Base-by-base conservation (phyloP, 371 early-diverging fungal species). In the Fennellomyces sp. region DNA sequence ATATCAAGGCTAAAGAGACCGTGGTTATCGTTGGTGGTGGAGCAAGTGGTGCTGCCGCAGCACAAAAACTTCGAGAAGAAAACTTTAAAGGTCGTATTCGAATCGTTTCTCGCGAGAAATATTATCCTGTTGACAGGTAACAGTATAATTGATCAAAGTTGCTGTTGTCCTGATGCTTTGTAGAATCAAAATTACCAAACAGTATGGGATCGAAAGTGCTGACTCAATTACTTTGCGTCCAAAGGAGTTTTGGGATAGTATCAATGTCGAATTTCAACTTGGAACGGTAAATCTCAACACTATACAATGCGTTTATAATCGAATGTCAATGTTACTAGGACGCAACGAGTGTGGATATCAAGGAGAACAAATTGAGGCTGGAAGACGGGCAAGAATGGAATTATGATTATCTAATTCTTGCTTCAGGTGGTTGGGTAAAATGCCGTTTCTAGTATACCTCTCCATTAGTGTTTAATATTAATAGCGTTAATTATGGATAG, bases 1-100 rank as follows among this genome's bases (percentile, higher is more conserved):
- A 41, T 4, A 31, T 64, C 19, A 33, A 38, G 10, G 49, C 63
- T 28, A 53, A 33, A 2, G 31, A 69, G 25, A 65, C 56, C 17
- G 81, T 73, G 23, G 69, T 85, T 36, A 73, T 85, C 35, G 39
- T 82, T 19, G 83, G 85, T 28, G 77, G 80, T 54, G 85, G 85
- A 50, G 80, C 83, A 38, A 71, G 71, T 38, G 85, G 82, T 51
- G 57, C 76, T 33, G 54, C 72, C 7, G 64, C 79, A 10, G 78
- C 74, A 11, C 80, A 84, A 56, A 60, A 72, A 30, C 62, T 83
- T 15, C 71, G 85, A 17, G 66, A 72, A 54, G 70, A 68, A 29
- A 75, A 76, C 23, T 85, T 69, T 61, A 47, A 21, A 6, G 85
- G 85, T n/a, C 27, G 60, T 6, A 70, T 85, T 42, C 52, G 67